These are phyloP conservation scores for Picochlorum sp. DNA, from an alignment of 139 green algal genomes.

Conservation along the genomic window DNA sequence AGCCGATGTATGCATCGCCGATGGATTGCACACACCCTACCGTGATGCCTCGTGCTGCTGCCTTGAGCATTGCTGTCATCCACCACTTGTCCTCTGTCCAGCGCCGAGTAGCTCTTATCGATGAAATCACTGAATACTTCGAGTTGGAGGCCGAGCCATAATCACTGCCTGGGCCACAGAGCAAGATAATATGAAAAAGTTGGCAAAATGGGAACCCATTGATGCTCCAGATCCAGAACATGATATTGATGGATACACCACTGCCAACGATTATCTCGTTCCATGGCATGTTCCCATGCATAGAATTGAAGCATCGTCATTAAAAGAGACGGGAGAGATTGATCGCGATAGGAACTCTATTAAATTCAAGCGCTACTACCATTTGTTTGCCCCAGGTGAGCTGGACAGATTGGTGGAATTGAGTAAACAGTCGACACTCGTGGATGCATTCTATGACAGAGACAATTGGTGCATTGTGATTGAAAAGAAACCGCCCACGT, in stretches of 20 bases:
- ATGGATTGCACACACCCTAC: conserved; percentile 73
- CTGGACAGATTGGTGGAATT: conserved; percentile 53
- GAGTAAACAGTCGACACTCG: conserved; percentile 29
- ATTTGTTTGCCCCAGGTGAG: conserved; percentile 82
- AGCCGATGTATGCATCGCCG: conserved; percentile 74
- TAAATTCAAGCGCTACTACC: conserved; percentile 93
- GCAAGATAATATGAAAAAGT: conserved; percentile 80
- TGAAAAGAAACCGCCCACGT: not conserved
- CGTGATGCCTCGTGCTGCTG: conserved; percentile 48
- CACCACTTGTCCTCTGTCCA: conserved; percentile 78
- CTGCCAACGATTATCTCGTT: conserved; percentile 81
- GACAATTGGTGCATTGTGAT: conserved; percentile 65
- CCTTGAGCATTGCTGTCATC: conserved; percentile 93
- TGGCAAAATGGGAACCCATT: conserved; percentile 80
- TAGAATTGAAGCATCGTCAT: conserved; percentile 46
- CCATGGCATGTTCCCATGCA: conserved; percentile 95
- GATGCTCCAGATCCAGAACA: not conserved
- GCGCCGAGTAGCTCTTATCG: conserved; percentile 56
- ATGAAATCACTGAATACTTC: conserved; percentile 69
- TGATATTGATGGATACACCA: not conserved
- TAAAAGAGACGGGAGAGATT: conserved; percentile 14
- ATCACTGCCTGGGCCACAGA: conserved; percentile 88
- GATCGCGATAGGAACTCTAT: conserved; percentile 68
- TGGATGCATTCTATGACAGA: conserved; percentile 70
- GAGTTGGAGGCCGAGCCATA: conserved; percentile 52